Percentiles rank a stretch among this genome's conserved stretches.
Conservation (phyloP, 306 rosid genomes). For the Vicia sativa region DNA sequence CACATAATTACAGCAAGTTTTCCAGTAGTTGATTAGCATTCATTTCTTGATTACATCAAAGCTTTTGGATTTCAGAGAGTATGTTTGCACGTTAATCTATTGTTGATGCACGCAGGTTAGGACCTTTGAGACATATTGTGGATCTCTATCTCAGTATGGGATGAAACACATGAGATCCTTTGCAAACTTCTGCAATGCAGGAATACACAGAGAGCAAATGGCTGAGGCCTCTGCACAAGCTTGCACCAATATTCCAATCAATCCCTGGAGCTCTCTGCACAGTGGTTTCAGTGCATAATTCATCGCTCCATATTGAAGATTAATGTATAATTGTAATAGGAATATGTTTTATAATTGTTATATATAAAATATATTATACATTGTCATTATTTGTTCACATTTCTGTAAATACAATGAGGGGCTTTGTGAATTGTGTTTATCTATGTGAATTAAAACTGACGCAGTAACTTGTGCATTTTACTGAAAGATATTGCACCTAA, state of each 20-base stretch:
- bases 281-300: constrained; percentile 72
- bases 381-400: constrained; percentile 4
- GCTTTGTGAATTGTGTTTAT: no score
- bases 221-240: constrained; percentile 83
- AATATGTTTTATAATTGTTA: not conserved
- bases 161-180: constrained; percentile 95
- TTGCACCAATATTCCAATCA: constrained; percentile 61
- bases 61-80: constrained; percentile 33
- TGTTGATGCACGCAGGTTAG: constrained; percentile 63
- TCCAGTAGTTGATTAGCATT: constrained; percentile 6
- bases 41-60: constrained; percentile 3
- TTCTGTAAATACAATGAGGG: constrained; percentile 45
- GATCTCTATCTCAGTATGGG: constrained; percentile 86
- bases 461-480: constrained; percentile 30
- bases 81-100: not conserved
- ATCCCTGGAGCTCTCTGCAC: constrained; percentile 76
- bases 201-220: constrained; percentile 69
- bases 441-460: constrained; percentile 1
- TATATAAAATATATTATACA: constrained; percentile 1
- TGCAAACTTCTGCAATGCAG: constrained; percentile 87
- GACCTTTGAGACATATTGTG: constrained; percentile 81
- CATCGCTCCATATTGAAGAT: constrained; percentile 12
- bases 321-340: constrained; percentile 12
- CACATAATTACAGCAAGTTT: constrained; percentile 7
- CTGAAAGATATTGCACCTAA: not conserved